Base-by-base conservation (phyloP, 148 eudicot species). In the Polygonum maritimum region DNA sequence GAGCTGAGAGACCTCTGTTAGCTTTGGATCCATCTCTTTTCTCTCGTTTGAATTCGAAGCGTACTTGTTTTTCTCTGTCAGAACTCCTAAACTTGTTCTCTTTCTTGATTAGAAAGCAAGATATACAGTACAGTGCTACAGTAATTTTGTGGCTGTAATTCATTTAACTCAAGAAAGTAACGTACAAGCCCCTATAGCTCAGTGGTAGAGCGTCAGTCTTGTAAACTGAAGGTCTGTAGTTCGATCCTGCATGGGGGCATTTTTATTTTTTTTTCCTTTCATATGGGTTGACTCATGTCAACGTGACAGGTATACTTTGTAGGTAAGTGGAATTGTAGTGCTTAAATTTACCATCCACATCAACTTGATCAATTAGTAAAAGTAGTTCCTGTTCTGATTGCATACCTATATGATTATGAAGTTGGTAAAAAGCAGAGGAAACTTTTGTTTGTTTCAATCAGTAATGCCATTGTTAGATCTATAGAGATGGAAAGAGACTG, bases 11-110 rank as follows among this genome's bases (percentile, higher is more conserved):
- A 91, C 81, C 80, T 88, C 98, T 45, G 85, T 89, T 2, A 82
- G 35, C 76, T 88, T 87, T 3, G 98, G 88, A 90, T 95, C 96
- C 98, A 95, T 91, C 45, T 69, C 63, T 70, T 6, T 35, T 38
- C 35, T 60, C 35, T 67, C 45, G 44, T 67, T 14, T 38, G 71
- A 67, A 67, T 5, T 67, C 45, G 21, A 67, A 36, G 41, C 21
- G 71, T 16, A 12, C 7, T 36, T 13, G 19, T 67, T 67, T 22
- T 67, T 67, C 40, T 35, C 44, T 13, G 15, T 63, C 71, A 38
- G 38, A 16, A 7, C 41, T 35, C 71, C 36, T 9, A 16, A 15
- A 16, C 71, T 67, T 36, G 21, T 5, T 38, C 31, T 31, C 18
- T 63, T 63, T 33, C 69, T 63, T 63, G 69, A 12, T 7, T 13